These are phyloP conservation scores for Coemansia sp. DNA, from an alignment of 371 early-diverging fungal genomes.

Conservation along the genomic window DNA sequence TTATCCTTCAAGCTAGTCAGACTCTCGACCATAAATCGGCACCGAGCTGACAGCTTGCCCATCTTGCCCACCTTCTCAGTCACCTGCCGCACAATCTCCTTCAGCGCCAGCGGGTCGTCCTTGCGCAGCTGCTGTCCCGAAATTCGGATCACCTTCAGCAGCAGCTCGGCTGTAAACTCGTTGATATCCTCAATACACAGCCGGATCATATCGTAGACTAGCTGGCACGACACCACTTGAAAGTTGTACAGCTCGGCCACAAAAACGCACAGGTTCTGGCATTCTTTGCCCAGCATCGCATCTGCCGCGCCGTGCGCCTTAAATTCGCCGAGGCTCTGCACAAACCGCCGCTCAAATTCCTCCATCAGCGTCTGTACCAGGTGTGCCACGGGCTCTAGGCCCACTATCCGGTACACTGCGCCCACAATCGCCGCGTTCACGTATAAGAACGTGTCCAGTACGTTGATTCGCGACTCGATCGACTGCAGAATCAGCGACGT, in stretches of 20 bases:
- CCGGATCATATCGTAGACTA: conserved; percentile 84
- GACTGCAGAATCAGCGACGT: conserved; percentile 73
- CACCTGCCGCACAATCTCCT: conserved; percentile 56
- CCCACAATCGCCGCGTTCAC: conserved; percentile 85
- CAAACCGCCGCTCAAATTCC: conserved; percentile 62
- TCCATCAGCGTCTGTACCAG: conserved; percentile 84
- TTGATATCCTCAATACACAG: conserved; percentile 64
- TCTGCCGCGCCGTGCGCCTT: conserved; percentile 25
- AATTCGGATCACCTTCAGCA: conserved; percentile 78
- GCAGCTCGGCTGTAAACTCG: conserved; percentile 84
- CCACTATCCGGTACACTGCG: conserved; percentile 74
- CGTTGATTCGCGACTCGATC: conserved; percentile 74
- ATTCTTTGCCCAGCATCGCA: conserved; percentile 57
- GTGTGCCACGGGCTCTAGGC: conserved; percentile 86
- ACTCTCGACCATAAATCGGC: conserved; percentile 93
- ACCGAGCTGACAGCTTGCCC: conserved; percentile 59
- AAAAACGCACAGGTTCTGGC: conserved; percentile 78
- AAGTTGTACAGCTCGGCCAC: conserved; percentile 89
- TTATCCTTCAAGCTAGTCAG: conserved; percentile 91
- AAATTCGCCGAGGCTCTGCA: conserved; percentile 27
- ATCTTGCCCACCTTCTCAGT: conserved; percentile 20
- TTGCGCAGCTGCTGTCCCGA: conserved; percentile 84
- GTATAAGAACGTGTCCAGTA: conserved; percentile 87
- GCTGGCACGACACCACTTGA: conserved; percentile 77
- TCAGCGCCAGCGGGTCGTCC: conserved; percentile 87